phyloP scores from a whole-genome alignment of 106 monocot species.

The Vanilla planifolia region DNA sequence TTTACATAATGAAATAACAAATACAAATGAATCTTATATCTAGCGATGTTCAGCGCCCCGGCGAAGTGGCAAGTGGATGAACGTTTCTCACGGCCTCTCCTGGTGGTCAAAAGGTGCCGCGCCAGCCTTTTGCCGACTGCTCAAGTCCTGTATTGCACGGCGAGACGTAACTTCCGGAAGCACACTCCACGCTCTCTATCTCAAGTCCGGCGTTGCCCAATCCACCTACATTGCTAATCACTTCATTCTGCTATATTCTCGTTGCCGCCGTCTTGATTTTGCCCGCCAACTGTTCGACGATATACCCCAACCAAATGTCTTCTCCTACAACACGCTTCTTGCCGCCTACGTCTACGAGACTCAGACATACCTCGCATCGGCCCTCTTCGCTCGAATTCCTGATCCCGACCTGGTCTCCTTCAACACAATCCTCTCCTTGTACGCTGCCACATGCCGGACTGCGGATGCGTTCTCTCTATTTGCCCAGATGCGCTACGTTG shows the following conservation, averaged over 20 bases:
- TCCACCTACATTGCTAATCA: slow-evolving; percentile 62
- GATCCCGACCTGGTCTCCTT: slow-evolving; percentile 58
- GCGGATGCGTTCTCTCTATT: slow-evolving; percentile 25
- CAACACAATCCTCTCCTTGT: slow-evolving; percentile 59
- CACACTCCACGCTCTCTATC: slow-evolving; percentile 42
- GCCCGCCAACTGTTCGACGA: slow-evolving; percentile 60
- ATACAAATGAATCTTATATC: too few relatives aligned
- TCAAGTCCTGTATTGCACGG: slow-evolving; percentile 30
- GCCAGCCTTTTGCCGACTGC: slow-evolving; percentile 26
- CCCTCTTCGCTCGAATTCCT: slow-evolving; percentile 41
- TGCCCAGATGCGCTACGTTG: slow-evolving; percentile 17
- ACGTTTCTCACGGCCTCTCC: too few relatives aligned
- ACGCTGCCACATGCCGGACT: slow-evolving; percentile 13
- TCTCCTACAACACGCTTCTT: slow-evolving; percentile 78
- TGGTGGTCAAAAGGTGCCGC: too few relatives aligned
- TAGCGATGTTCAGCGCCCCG: too few relatives aligned
- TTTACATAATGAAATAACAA: too few relatives aligned
- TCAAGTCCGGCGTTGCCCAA: slow-evolving; percentile 36
- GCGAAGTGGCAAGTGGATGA: too few relatives aligned
- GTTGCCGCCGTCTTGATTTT: slow-evolving; percentile 20
- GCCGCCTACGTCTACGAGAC: slow-evolving; percentile 30
- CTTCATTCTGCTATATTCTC: slow-evolving; percentile 52
- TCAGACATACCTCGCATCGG: slow-evolving; percentile 9
- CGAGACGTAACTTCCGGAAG: slow-evolving; percentile 25
- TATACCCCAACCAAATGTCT: slow-evolving; percentile 54